Conservation (phyloP, 768 basidiomycete species). For the Boletus huronensis region DNA sequence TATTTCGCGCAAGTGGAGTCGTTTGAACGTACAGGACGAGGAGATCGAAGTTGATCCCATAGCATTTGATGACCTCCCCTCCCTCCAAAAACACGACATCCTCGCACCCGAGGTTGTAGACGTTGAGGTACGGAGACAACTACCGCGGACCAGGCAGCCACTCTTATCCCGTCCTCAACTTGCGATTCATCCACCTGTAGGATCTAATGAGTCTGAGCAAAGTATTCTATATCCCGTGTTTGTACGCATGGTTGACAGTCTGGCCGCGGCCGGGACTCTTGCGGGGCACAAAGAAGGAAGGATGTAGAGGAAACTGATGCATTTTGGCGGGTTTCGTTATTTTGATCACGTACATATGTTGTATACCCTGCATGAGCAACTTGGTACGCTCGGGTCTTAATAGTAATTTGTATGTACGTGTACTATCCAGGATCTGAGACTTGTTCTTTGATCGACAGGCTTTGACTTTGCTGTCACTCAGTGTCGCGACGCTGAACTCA, state of each 20-base stretch:
- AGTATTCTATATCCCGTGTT: constrained; percentile 23
- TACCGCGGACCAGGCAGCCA: not conserved
- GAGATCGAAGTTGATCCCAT: constrained; percentile 15
- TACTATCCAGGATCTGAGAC: not conserved
- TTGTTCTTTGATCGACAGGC: not conserved
- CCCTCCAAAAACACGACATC: not conserved
- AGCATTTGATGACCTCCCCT: constrained; percentile 24
- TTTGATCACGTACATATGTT: not conserved
- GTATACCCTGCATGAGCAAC: not conserved
- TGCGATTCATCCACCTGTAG: constrained; percentile 13
- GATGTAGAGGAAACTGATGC: not conserved
- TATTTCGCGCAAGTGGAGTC: constrained; percentile 32
- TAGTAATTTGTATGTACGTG: too few species aligned
- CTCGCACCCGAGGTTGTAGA: not conserved
- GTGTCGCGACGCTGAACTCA: not conserved
- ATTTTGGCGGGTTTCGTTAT: not conserved
- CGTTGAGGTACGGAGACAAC: constrained; percentile 15
- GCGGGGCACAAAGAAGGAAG: not conserved
- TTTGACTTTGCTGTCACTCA: not conserved
- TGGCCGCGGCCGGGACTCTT: constrained; percentile 19
- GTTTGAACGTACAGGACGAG: constrained; percentile 24
- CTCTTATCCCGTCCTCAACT: constrained; percentile 26
- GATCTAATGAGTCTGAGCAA: constrained; percentile 9
- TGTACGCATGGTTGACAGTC: constrained; percentile 21
- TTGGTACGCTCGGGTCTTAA: not conserved